phyloP scores from a whole-genome alignment of 1,284 basidiomycete species.

The Retiboletus flavoniger region DNA sequence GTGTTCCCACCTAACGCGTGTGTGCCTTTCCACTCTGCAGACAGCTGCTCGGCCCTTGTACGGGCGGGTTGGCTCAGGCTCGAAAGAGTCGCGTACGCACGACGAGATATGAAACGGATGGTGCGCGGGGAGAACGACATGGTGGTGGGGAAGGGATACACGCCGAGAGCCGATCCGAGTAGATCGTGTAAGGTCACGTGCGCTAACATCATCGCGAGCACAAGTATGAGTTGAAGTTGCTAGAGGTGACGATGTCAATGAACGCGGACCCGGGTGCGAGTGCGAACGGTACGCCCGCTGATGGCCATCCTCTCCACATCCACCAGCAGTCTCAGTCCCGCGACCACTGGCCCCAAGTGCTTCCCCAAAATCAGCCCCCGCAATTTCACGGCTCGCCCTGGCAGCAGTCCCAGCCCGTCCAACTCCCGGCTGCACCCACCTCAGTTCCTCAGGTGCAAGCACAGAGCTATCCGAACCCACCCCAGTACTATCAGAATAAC shows the following conservation, averaged over 20 bases:
- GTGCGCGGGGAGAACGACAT: conserved; percentile 36
- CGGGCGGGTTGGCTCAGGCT: conserved; percentile 54
- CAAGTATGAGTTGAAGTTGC: neutral
- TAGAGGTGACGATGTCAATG: conserved; percentile 17
- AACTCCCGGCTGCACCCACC: conserved; percentile 12
- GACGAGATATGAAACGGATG: conserved; percentile 37
- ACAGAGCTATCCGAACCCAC: conserved; percentile 21
- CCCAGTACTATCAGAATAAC: conserved; percentile 25
- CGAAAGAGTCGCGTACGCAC: conserved; percentile 44
- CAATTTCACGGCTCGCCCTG: conserved; percentile 22
- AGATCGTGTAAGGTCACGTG: conserved; percentile 13
- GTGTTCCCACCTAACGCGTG: conserved; percentile 79
- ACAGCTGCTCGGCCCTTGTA: conserved; percentile 64
- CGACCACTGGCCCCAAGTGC: conserved; percentile 25
- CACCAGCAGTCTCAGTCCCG: conserved; percentile 21
- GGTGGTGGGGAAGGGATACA: conserved; percentile 13
- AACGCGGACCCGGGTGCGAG: conserved; percentile 4
- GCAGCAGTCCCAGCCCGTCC: conserved; percentile 27
- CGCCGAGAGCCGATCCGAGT: conserved; percentile 5
- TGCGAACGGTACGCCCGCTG: conserved; percentile 16
- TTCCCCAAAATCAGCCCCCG: conserved; percentile 24
- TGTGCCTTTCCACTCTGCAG: conserved; percentile 81
- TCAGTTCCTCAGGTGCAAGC: conserved; percentile 18
- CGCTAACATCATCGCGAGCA: neutral
- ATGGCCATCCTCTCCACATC: conserved; percentile 19